Conservation (phyloP, 192 early-diverging fungal species). For the Coemansia sp. region DNA sequence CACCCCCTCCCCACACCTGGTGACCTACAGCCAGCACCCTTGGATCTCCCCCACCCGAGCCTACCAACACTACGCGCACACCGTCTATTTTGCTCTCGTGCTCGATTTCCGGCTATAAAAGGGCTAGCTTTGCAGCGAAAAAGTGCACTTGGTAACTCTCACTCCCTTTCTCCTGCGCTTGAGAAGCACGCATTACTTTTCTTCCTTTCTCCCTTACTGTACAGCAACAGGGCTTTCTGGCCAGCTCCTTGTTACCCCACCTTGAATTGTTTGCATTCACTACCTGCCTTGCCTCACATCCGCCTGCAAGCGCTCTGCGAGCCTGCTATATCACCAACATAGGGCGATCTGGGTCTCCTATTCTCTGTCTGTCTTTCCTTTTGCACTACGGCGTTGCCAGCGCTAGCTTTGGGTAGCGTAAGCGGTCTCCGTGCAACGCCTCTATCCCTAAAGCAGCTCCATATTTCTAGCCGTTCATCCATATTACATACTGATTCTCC, state of each 20-base stretch:
- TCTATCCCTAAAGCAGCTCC: conserved; percentile 3
- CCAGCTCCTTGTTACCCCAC: background rate
- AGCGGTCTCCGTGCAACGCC: background rate
- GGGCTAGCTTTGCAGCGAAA: background rate
- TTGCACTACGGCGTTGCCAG: background rate
- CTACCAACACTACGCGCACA: background rate
- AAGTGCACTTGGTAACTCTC: background rate
- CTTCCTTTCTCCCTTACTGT: background rate
- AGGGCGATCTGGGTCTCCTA: background rate
- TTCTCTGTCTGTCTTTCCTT: background rate
- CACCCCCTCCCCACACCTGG: background rate
- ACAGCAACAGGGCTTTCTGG: background rate
- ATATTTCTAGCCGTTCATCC: background rate
- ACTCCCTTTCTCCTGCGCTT: background rate
- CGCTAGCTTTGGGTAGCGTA: background rate
- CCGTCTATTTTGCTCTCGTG: background rate
- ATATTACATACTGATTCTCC: background rate
- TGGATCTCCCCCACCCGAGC: conserved; percentile 1
- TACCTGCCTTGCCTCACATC: background rate
- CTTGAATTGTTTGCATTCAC: background rate
- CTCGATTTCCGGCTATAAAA: conserved; percentile 5
- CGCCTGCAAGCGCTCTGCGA: background rate
- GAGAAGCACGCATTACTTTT: background rate
- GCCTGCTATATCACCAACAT: background rate
- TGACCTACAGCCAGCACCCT: background rate